phyloP scores from a whole-genome alignment of 1,139 yeast genomes.

The Kurtzmaniella quercitrusa region DNA sequence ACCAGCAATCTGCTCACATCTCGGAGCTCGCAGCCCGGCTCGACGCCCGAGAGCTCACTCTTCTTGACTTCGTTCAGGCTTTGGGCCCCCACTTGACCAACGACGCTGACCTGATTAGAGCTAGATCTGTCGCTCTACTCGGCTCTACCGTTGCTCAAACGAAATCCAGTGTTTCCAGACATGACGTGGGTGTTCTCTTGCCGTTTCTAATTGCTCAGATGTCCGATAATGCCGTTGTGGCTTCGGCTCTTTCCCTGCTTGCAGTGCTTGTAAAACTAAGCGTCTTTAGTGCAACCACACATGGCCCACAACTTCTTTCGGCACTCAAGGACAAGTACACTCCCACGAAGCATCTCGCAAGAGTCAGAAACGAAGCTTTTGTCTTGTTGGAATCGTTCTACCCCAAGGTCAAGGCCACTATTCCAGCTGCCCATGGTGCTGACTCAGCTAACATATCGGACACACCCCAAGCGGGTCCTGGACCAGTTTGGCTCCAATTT shows the following conservation, averaged over 20 bases:
- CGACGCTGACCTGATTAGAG: constrained; percentile 52
- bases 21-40: constrained; percentile 18
- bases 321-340: constrained; percentile 46
- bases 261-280: constrained; percentile 47
- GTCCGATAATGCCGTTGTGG: constrained; percentile 56
- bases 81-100: constrained; percentile 57
- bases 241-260: constrained; percentile 54
- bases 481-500: constrained; percentile 21
- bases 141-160: constrained; percentile 39
- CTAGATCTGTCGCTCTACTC: constrained; percentile 55
- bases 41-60: constrained; percentile 17
- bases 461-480: constrained; percentile 14
- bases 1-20: background rate
- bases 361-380: constrained; percentile 60
- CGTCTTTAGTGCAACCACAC: constrained; percentile 26
- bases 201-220: constrained; percentile 63
- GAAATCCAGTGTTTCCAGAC: constrained; percentile 43
- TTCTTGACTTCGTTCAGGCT: constrained; percentile 33
- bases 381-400: constrained; percentile 2
- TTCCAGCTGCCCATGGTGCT: background rate
- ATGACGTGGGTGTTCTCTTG: constrained; percentile 65
- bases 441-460: background rate
- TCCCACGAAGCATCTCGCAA: constrained; percentile 61
- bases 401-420: background rate
- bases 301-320: constrained; percentile 27